A percentile compares a stretch with the other conserved stretches of the same genome.
phyloP scores from a whole-genome alignment of 768 basidiomycete genomes.

The Lepiota brunneoincarnata region DNA sequence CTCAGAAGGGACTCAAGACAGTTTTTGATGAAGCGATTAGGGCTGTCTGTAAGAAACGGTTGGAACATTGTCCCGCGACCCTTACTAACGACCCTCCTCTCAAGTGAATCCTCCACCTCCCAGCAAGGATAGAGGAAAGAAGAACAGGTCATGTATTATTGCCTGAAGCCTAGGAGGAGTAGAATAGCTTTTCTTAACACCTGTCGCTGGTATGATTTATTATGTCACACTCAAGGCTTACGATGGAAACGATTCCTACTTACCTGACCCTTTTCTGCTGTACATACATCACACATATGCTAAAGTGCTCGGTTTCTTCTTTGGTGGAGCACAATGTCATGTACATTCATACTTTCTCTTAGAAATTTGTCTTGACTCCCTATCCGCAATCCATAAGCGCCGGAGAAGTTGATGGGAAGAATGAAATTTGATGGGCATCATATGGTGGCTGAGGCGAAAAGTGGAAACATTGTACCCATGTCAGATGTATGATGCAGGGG shows the following conservation, averaged over 20 bases:
- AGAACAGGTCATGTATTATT: constrained; percentile 60
- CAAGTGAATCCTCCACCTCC: constrained; percentile 76
- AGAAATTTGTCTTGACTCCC: background rate
- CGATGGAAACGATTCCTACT: constrained; percentile 9
- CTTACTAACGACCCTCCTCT: background rate
- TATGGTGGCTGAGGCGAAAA: background rate
- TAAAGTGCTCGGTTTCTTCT: constrained; percentile 4
- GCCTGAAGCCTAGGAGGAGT: constrained; percentile 45
- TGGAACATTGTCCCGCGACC: background rate
- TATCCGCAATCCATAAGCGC: background rate
- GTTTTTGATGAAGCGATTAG: constrained; percentile 99
- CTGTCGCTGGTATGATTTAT: constrained; percentile 8
- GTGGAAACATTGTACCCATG: constrained; percentile 4
- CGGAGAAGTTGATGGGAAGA: background rate
- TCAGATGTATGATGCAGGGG: constrained; percentile 3
- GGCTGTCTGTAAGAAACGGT: constrained; percentile 74
- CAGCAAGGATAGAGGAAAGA: constrained; percentile 47
- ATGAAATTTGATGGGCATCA: constrained; percentile 4
- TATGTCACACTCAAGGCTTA: constrained; percentile 6
- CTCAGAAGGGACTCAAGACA: constrained; percentile 98
- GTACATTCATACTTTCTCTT: constrained; percentile 4
- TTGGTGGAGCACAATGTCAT: constrained; percentile 5
- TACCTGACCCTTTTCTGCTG: background rate
- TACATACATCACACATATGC: constrained; percentile 11
- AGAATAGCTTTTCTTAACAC: constrained; percentile 15